Evolutionary conservation across 331 rosid genomes (phyloP), one percentile per base, ranked within the genome.

Genomic region (Cydonia oblonga): DNA sequence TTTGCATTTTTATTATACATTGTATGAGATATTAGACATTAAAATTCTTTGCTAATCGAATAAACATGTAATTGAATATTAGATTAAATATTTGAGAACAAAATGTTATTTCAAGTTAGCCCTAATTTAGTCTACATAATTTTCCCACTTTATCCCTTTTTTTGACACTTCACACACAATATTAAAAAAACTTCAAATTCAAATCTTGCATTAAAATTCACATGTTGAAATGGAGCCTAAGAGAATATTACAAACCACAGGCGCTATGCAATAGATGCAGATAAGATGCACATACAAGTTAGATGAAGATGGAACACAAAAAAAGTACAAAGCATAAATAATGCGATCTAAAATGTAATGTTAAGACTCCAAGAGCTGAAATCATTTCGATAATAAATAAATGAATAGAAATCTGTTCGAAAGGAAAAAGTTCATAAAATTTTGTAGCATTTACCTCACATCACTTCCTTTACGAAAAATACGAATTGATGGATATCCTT

Each of bases 381-480:
- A 46, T 49, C 54, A 49, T 49, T 16, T 49, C 9, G 9, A 15
- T 49, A 49, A 49, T 20, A 44, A 57, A 64, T 22, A 29, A 52
- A 22, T 25, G 44, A 58, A 33, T 38, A 46, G 70, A 71, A 65
- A 67, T 22, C 29, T 6, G 58, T 62, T 70, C 10, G 11, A 42
- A 38, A 73, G 51, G 6, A 30, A 20, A n/a, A 46, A 35, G 12
- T 26, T 22, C 0, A 19, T 30, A 73, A 5, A 29, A 74, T 33
- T 46, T 30, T 46, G 56, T 9, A 67, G 32, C 52, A 64, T 75
- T 84, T 81, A 95, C 99, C 96, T 89, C 77, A 95, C 38, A 81
- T 95, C 97, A 84, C 81, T 89, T 85, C 99, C 99, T 84, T 83
- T 88, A 26, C 96, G 97, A 60, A 93, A 93, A 75, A 93, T 91